phyloP scores from a whole-genome alignment of 2,329 filamentous ascomycete species.

The Colletotrichum spaethianum region DNA sequence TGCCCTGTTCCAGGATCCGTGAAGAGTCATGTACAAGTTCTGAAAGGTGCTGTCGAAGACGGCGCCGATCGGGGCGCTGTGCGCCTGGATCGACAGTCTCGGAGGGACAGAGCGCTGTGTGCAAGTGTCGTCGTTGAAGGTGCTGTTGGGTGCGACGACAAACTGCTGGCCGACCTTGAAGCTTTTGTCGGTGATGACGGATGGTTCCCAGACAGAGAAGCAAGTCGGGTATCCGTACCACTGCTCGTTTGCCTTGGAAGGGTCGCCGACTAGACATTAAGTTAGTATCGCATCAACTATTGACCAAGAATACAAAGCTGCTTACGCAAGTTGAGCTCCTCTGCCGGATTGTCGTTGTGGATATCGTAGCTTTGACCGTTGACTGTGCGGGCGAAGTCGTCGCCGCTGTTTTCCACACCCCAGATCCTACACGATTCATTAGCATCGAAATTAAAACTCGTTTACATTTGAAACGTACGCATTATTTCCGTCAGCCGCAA shows the following conservation, averaged over 20 bases:
- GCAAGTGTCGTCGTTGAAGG: conserved; percentile 55
- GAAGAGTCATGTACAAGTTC: conserved; percentile 72
- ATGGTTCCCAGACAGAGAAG: conserved; percentile 68
- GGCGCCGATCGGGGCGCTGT: conserved; percentile 74
- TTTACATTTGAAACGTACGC: conserved; percentile 29
- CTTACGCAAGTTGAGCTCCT: conserved; percentile 74
- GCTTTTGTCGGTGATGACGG: conserved; percentile 50
- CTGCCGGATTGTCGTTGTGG: conserved; percentile 73
- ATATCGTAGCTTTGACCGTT: conserved; percentile 63
- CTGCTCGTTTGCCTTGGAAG: conserved; percentile 46
- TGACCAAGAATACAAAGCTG: neutral
- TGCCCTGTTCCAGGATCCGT: conserved; percentile 69
- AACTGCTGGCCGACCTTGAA: conserved; percentile 54
- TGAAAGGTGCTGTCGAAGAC: conserved; percentile 67
- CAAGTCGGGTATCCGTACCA: conserved; percentile 74
- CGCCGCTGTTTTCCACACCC: conserved; percentile 68
- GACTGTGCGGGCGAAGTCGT: conserved; percentile 65
- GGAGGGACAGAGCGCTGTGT: conserved; percentile 53
- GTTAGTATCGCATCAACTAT: neutral
- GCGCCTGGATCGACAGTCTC: conserved; percentile 68
- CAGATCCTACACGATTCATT: conserved; percentile 51
- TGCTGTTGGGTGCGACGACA: conserved; percentile 52
- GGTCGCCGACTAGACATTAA: conserved; percentile 47
- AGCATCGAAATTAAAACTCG: neutral
- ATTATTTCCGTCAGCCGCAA: conserved; percentile 63